phyloP scores from a whole-genome alignment of 805 yeast genomes.

The Teunomyces lycoperdinae region DNA sequence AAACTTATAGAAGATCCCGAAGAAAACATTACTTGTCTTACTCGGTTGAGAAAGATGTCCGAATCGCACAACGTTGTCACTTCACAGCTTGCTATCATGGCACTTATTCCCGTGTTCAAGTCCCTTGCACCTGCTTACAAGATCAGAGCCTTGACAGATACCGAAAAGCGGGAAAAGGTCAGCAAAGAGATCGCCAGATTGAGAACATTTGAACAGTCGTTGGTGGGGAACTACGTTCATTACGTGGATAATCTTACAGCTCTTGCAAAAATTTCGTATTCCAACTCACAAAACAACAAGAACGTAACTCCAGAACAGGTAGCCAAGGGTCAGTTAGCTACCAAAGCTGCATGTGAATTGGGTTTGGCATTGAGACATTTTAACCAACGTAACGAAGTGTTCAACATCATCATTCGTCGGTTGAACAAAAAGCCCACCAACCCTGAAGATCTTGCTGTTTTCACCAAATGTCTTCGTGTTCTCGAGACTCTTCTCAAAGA shows the following conservation, averaged over 20 bases:
- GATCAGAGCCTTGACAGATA: slow-evolving; percentile 77
- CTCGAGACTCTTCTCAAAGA: slow-evolving; percentile 70
- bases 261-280: slow-evolving; percentile 37
- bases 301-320: slow-evolving; percentile 31
- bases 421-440: slow-evolving; percentile 59
- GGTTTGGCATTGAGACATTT: slow-evolving; percentile 66
- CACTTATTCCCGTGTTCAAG: slow-evolving; percentile 82
- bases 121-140: slow-evolving; percentile 84
- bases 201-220: slow-evolving; percentile 76
- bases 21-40: slow-evolving; percentile 63
- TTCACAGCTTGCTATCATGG: slow-evolving; percentile 67
- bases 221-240: slow-evolving; percentile 64
- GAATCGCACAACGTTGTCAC: slow-evolving; percentile 64
- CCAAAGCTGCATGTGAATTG: slow-evolving; percentile 78
- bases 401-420: slow-evolving; percentile 65
- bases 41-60: slow-evolving; percentile 69
- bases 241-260: slow-evolving; percentile 58
- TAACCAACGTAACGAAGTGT: slow-evolving; percentile 75
- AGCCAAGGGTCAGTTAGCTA: slow-evolving; percentile 55
- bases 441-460: slow-evolving; percentile 45
- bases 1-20: slow-evolving; percentile 85
- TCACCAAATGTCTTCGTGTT: slow-evolving; percentile 57
- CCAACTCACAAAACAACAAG: slow-evolving; percentile 36
- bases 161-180: slow-evolving; percentile 79
- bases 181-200: slow-evolving; percentile 75